Percentiles rank a stretch among this genome's conserved stretches.
These are phyloP conservation scores for Pythium chondricola DNA, from an alignment of 352 stramenopile genomes.

Conservation along the genomic window DNA sequence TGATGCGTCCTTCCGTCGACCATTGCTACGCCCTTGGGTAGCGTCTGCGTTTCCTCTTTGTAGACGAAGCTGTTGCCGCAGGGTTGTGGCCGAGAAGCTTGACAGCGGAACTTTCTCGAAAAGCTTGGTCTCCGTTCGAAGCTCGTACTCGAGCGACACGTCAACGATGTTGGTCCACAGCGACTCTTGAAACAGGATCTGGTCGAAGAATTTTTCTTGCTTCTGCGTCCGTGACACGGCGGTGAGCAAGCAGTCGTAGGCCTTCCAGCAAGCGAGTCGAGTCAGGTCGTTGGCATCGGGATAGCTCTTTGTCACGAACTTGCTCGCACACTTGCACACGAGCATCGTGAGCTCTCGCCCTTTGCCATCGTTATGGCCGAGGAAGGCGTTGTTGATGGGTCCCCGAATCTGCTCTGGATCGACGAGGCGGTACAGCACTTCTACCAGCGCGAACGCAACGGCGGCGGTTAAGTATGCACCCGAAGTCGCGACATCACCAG, in stretches of 20 bases:
- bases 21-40: slow-evolving; percentile 9
- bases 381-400: slow-evolving; percentile 63
- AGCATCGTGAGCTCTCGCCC: slow-evolving; percentile 81
- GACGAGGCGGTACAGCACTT: slow-evolving; percentile 58
- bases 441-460: slow-evolving; percentile 55
- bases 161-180: slow-evolving; percentile 73
- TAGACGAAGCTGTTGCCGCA: slow-evolving; percentile 28
- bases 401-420: slow-evolving; percentile 58
- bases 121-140: slow-evolving; percentile 42
- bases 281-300: slow-evolving; percentile 26
- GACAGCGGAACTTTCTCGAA: slow-evolving; percentile 55
- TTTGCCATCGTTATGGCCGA: slow-evolving; percentile 64
- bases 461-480: slow-evolving; percentile 39
- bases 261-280: slow-evolving; percentile 48
- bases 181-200: slow-evolving; percentile 73
- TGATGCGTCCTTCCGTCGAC: slow-evolving; percentile 12
- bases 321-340: slow-evolving; percentile 77
- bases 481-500: slow-evolving; percentile 30
- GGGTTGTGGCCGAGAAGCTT: slow-evolving; percentile 30
- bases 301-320: slow-evolving; percentile 53
- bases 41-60: no score
- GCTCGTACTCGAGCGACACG: slow-evolving; percentile 25
- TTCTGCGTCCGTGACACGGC: slow-evolving; percentile 79
- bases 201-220: slow-evolving; percentile 83
- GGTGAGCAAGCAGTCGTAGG: slow-evolving; percentile 70